Conservation (phyloP, 441 rosid species). For the Euphorbia corollata region DNA sequence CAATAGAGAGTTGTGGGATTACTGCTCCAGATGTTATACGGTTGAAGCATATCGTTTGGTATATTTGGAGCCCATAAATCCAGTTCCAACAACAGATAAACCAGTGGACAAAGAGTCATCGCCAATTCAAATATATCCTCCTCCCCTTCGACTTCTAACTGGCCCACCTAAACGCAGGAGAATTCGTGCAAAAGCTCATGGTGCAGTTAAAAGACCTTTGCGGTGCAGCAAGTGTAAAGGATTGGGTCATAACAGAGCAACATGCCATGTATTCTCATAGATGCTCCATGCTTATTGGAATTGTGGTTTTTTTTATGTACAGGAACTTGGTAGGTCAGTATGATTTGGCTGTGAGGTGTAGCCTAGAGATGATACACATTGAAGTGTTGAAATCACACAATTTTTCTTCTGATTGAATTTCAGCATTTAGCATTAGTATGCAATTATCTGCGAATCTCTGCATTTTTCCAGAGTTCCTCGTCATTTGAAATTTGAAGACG, state of each 20-base stretch:
- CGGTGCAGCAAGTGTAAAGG: slow-evolving; percentile 53
- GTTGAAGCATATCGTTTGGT: slow-evolving; percentile 32
- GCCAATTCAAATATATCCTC: slow-evolving; percentile 29
- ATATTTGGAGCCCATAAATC: slow-evolving; percentile 37
- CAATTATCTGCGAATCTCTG: background rate
- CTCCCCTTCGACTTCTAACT: slow-evolving; percentile 26
- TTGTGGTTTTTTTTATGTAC: slow-evolving; percentile 10
- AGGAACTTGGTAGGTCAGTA: slow-evolving; percentile 7
- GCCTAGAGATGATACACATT: no score
- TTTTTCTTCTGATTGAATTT: background rate
- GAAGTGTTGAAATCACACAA: no score
- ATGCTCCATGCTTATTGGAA: slow-evolving; percentile 7
- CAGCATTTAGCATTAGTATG: background rate
- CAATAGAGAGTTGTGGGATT: slow-evolving; percentile 28
- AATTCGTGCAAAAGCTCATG: slow-evolving; percentile 25
- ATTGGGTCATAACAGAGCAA: slow-evolving; percentile 42
- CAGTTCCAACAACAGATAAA: slow-evolving; percentile 27
- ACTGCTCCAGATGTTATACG: slow-evolving; percentile 34
- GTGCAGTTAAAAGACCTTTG: slow-evolving; percentile 33
- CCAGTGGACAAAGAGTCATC: slow-evolving; percentile 17
- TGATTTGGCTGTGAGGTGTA: background rate
- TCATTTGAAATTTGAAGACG: no score
- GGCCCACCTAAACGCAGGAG: slow-evolving; percentile 35
- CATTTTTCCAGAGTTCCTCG: background rate
- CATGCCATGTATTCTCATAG: slow-evolving; percentile 34